phyloP scores from a whole-genome alignment of 257 asterid genomes.

The Ballota nigra region DNA sequence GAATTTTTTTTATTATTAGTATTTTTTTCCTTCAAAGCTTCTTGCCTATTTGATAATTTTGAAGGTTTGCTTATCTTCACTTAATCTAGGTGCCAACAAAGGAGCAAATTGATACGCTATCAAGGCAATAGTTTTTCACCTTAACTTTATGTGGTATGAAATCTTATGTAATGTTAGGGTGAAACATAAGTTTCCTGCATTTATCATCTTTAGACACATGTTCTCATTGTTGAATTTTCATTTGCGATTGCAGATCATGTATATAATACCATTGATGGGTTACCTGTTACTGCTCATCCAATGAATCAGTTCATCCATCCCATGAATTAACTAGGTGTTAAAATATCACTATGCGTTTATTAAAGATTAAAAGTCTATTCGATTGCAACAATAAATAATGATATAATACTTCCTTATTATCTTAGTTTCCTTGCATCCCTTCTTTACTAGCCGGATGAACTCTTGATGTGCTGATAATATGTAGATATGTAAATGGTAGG shows the following conservation, averaged over 20 bases:
- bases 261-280: conserved; percentile 72
- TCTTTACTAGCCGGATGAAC: no score
- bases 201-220: not conserved
- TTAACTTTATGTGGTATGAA: not conserved
- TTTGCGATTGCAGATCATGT: conserved; percentile 69
- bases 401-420: no score
- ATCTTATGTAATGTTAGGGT: not conserved
- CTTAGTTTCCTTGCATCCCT: no score
- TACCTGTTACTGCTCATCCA: conserved; percentile 83
- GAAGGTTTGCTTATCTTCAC: conserved; percentile 14
- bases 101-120: conserved; percentile 82
- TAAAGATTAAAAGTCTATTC: no score
- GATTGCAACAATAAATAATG: no score
- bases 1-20: not conserved
- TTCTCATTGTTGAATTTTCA: conserved; percentile 12
- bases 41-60: not conserved
- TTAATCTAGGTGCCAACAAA: conserved; percentile 76
- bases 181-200: not conserved
- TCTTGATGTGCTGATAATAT: no score
- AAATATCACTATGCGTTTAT: no score
- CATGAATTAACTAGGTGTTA: no score
- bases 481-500: no score
- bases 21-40: not conserved
- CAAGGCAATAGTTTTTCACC: conserved; percentile 24
- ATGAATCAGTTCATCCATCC: conserved; percentile 98